A percentile compares a stretch with the other conserved stretches of the same genome.
Evolutionary conservation across 78 protist genomes (phyloP).

Genomic region (Capsaspora owczarzaki): DNA sequence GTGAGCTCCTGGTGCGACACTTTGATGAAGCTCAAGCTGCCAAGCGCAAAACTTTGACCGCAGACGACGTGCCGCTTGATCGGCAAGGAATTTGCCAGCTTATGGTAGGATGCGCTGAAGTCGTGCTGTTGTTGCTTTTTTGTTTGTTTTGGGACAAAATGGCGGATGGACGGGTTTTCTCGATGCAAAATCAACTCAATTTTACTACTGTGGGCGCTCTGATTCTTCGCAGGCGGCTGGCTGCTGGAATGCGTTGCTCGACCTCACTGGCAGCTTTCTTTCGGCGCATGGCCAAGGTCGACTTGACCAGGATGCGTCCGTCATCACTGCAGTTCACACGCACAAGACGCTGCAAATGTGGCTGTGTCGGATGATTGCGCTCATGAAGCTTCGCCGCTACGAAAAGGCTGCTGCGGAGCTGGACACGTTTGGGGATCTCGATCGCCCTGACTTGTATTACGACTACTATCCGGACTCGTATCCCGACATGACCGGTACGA

Average conservation of each 20-base stretch:
- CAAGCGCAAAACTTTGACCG: not conserved
- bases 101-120: not conserved
- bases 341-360: conserved; percentile 4
- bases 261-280: not conserved
- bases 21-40: not conserved
- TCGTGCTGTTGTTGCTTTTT: too few relatives aligned
- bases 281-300: not conserved
- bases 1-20: not conserved
- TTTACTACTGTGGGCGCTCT: not conserved
- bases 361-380: not conserved
- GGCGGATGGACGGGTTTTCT: not conserved
- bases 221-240: not conserved
- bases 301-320: not conserved
- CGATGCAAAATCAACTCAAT: not conserved
- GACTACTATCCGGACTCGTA: conserved; percentile 2
- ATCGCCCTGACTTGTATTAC: not conserved
- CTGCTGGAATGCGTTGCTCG: not conserved
- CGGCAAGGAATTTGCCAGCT: not conserved
- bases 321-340: not conserved
- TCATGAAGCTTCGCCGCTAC: not conserved
- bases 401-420: not conserved
- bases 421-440: not conserved
- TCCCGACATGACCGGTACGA: not conserved
- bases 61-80: not conserved
- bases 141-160: not conserved